Conservation (phyloP, 768 basidiomycete species). For the Russula lepida region DNA sequence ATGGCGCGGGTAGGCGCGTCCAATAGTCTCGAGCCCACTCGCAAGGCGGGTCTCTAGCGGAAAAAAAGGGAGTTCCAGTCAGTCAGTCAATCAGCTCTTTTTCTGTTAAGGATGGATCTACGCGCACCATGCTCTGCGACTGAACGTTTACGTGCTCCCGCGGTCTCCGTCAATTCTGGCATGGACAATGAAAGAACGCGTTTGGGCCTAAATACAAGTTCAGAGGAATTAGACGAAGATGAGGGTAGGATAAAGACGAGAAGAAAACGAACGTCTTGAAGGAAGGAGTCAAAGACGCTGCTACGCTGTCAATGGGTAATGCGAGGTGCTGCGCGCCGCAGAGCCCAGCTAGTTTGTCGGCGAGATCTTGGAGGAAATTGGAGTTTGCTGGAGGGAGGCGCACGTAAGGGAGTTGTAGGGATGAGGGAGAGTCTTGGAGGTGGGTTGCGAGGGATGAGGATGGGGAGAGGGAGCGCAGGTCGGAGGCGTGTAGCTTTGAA, state of each 20-base stretch:
- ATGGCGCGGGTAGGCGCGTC: slow-evolving; percentile 46
- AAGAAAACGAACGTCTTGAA: slow-evolving; percentile 24
- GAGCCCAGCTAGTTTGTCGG: slow-evolving; percentile 37
- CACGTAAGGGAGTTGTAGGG: slow-evolving; percentile 57
- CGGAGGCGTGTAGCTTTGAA: slow-evolving; percentile 63
- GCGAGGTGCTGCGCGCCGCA: slow-evolving; percentile 46
- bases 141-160: slow-evolving; percentile 37
- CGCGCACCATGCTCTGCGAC: slow-evolving; percentile 50
- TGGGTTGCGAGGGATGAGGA: slow-evolving; percentile 41
- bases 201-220: slow-evolving; percentile 30
- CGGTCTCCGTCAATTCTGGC: slow-evolving; percentile 38
- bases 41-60: slow-evolving; percentile 39
- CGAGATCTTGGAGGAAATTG: slow-evolving; percentile 29
- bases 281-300: not conserved
- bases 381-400: slow-evolving; percentile 27
- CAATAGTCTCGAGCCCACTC: slow-evolving; percentile 41
- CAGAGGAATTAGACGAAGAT: not conserved
- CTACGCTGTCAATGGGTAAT: slow-evolving; percentile 24
- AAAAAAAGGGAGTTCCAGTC: not conserved
- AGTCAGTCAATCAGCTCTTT: too few relatives aligned
- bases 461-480: slow-evolving; percentile 52
- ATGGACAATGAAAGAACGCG: slow-evolving; percentile 51
- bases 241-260: not conserved
- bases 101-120: not conserved
- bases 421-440: slow-evolving; percentile 43